phyloP scores from a whole-genome alignment of 2,329 filamentous ascomycete species.

The Colletotrichum musicola region DNA sequence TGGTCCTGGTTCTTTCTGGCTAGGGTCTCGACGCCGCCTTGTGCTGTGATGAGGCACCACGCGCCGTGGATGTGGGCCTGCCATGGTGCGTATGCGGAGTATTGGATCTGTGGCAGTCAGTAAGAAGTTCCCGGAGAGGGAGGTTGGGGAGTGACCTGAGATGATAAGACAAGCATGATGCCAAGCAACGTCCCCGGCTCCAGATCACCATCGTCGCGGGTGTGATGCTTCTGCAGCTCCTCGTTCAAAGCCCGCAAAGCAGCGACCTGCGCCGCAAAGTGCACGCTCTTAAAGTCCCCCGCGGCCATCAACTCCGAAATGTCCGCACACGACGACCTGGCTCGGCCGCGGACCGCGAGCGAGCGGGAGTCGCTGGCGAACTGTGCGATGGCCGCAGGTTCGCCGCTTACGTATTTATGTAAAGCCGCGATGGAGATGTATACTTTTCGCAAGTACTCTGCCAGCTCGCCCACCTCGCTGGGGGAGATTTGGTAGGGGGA shows the following conservation, averaged over 20 bases:
- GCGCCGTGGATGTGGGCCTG: constrained; percentile 5
- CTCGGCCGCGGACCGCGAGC: neutral
- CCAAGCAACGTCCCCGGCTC: neutral
- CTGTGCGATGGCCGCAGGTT: neutral
- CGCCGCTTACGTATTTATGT: constrained; percentile 9
- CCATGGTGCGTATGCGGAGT: constrained; percentile 22
- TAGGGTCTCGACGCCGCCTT: neutral
- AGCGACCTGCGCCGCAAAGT: constrained; percentile 11
- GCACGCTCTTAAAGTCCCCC: constrained; percentile 2
- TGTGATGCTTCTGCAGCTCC: neutral
- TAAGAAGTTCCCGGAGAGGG: no score
- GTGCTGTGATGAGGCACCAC: neutral
- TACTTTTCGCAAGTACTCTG: constrained; percentile 7
- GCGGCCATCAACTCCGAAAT: neutral
- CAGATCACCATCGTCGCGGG: neutral
- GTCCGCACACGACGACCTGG: neutral
- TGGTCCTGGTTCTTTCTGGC: neutral
- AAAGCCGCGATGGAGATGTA: constrained; percentile 19
- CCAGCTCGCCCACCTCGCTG: neutral
- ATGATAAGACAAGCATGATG: constrained; percentile 22
- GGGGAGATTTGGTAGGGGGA: neutral
- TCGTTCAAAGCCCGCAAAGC: neutral
- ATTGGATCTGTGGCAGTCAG: neutral
- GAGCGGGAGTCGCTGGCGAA: neutral
- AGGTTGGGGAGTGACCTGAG: neutral